phyloP scores from a whole-genome alignment of 1,284 basidiomycete genomes.

The Marasmius fiardii region DNA sequence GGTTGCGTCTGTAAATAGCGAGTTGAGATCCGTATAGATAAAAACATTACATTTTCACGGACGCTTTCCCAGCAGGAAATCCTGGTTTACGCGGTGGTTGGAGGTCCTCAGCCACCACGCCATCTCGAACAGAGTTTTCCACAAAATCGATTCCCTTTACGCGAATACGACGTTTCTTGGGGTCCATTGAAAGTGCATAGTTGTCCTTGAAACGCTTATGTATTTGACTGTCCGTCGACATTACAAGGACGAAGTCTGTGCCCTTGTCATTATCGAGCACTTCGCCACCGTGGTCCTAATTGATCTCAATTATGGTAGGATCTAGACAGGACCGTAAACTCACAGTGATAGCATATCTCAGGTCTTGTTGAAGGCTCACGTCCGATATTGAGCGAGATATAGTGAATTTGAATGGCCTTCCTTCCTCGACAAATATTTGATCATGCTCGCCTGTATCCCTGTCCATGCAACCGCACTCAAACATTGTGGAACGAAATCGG shows the following conservation, averaged over 20 bases:
- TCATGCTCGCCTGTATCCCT: not conserved
- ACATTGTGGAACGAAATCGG: not conserved
- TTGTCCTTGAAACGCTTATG: not conserved
- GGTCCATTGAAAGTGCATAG: constrained; percentile 7
- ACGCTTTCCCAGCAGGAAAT: constrained; percentile 9
- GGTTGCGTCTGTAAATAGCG: constrained; percentile 4
- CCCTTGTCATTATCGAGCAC: constrained; percentile 4
- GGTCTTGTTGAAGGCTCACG: not conserved
- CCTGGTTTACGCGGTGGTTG: constrained; percentile 7
- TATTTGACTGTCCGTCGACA: not conserved
- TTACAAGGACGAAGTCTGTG: constrained; percentile 7
- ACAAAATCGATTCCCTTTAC: constrained; percentile 10
- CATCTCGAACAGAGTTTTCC: constrained; percentile 1
- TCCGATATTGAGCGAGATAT: not conserved
- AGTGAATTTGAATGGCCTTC: constrained; percentile 3
- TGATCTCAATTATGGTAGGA: not conserved
- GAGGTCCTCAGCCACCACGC: not conserved
- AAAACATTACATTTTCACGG: not conserved
- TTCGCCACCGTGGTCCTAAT: constrained; percentile 9
- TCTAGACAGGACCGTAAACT: not conserved
- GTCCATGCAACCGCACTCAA: not conserved
- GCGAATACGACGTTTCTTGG: constrained; percentile 4
- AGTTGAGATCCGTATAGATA: not conserved
- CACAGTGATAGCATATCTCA: constrained; percentile 5
- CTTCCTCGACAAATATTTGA: constrained; percentile 3